Base-by-base conservation (phyloP, 129 eudicot genomes). In the Tagetes erecta region DNA sequence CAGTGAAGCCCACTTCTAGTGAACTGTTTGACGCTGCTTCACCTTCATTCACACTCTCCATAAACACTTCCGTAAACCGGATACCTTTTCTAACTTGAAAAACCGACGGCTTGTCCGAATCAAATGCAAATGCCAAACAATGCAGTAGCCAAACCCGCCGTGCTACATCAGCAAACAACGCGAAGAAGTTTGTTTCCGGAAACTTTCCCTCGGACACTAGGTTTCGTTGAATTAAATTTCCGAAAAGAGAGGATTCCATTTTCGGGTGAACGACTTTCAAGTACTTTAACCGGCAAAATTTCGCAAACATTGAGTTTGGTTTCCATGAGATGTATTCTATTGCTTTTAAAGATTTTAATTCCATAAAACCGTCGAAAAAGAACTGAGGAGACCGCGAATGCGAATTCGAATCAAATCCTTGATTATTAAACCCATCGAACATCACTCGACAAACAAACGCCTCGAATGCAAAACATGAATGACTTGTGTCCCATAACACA, bases 181-280 rank as follows among this genome's bases (percentile, higher is more conserved):
- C 34, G 27, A 88, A 91, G 70, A 94, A 87, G 0, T 66, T 13
- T 1, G 96, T 95, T 4, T 91, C 91, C 2, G 96, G 99, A 64
- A 55, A 65, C 31, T 85, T 85, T 27, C 91, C 86, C 2, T 86
- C 81, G 0, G 46, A 68, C 47, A 85, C 80, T 3, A 76, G 75
- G 12, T 85, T 78, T 69, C 97, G 58, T 57, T 85, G 96, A 13
- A 81, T 75, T 73, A 79, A 47, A 13, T 85, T 87, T 0, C 94
- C 90, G 50, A 85, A 95, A 49, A 95, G 79, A 27, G 94, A 82
- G 64, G 70, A 77, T 75, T 91, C 99, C 99, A 91, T 82, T 50
- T 82, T 73, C 9, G 91, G 94, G 67, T 95, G 93, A 33, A 88
- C 72, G 3, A 94, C 86, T 79, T 62, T 81, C 71, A 78, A 42